A percentile compares a stretch with the other conserved stretches of the same genome.
Evolutionary conservation across 192 early-diverging fungal species (phyloP).

Genomic region (Coemansia sp.): DNA sequence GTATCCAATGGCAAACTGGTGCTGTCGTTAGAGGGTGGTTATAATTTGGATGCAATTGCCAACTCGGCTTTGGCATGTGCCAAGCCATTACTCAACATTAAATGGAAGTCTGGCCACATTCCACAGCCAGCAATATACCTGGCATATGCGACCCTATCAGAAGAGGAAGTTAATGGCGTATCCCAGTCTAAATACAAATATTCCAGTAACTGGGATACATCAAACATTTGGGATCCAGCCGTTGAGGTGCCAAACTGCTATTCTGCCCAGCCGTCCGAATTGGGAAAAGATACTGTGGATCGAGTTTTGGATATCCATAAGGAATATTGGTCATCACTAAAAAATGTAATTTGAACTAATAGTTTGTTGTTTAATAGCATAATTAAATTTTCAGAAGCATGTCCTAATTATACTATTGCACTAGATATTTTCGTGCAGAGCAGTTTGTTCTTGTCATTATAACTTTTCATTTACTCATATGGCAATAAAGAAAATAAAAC

Average conservation of each 20-base stretch:
- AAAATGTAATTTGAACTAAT: background rate
- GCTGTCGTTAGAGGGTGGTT: constrained; percentile 86
- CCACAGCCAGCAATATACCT: constrained; percentile 27
- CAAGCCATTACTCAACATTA: constrained; percentile 67
- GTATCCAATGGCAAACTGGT: constrained; percentile 74
- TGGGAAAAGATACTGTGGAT: constrained; percentile 33
- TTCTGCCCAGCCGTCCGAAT: constrained; percentile 16
- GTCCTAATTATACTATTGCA: too few species aligned
- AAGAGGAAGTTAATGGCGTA: constrained; percentile 39
- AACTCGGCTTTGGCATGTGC: constrained; percentile 76
- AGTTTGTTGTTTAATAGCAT: background rate
- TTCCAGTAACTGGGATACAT: constrained; percentile 17
- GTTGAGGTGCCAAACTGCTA: constrained; percentile 29
- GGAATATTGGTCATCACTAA: constrained; percentile 19
- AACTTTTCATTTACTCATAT: background rate
- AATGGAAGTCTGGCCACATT: constrained; percentile 32
- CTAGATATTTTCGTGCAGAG: too few species aligned
- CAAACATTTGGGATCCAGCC: constrained; percentile 23
- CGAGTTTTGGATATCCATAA: constrained; percentile 22
- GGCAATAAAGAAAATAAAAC: constrained; percentile 14
- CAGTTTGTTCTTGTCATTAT: too few species aligned
- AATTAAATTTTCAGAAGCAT: background rate
- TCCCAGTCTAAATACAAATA: constrained; percentile 1
- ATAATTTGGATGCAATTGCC: constrained; percentile 75
- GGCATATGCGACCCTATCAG: constrained; percentile 40